Evolutionary conservation across 352 stramenopile species (phyloP).

Genomic region (Globisporangium rhizosaccharum): DNA sequence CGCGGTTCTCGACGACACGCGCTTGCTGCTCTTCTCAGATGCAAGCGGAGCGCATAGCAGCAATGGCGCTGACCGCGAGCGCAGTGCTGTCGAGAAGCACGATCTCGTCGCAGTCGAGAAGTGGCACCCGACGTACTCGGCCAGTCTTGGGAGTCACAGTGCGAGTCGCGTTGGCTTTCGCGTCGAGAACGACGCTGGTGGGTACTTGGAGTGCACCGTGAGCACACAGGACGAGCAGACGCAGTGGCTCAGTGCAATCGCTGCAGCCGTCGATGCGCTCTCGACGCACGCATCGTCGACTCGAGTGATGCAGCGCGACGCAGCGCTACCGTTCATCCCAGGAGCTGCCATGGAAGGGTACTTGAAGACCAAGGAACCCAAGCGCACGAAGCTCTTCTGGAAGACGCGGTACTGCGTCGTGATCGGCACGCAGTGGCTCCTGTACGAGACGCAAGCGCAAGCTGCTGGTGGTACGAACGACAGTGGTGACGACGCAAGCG

Average conservation of each 20-base stretch:
- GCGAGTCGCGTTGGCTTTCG: constrained; percentile 33
- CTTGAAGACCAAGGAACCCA: constrained; percentile 35
- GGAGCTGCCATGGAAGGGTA: constrained; percentile 71
- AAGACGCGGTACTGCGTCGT: constrained; percentile 65
- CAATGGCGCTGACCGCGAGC: constrained; percentile 15
- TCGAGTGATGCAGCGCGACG: constrained; percentile 28
- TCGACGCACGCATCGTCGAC: neutral
- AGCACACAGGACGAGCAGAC: constrained; percentile 26
- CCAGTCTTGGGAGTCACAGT: constrained; percentile 12
- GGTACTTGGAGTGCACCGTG: constrained; percentile 53
- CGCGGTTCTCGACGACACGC: constrained; percentile 29
- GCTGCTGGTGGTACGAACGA: constrained; percentile 25
- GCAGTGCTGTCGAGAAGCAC: constrained; percentile 39
- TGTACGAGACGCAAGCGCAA: constrained; percentile 64
- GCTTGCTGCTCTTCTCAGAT: constrained; percentile 31
- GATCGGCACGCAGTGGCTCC: constrained; percentile 59
- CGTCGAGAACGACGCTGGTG: constrained; percentile 53
- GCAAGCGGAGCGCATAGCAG: constrained; percentile 15
- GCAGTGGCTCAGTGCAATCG: constrained; percentile 29
- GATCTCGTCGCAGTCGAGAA: constrained; percentile 42
- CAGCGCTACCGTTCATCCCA: constrained; percentile 47
- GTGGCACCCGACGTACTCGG: constrained; percentile 40
- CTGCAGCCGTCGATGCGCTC: constrained; percentile 20
- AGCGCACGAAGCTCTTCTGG: constrained; percentile 29
- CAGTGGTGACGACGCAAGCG: constrained; percentile 7